phyloP scores from a whole-genome alignment of 495 filamentous ascomycete genomes.

The Penicillium cataractarum region DNA sequence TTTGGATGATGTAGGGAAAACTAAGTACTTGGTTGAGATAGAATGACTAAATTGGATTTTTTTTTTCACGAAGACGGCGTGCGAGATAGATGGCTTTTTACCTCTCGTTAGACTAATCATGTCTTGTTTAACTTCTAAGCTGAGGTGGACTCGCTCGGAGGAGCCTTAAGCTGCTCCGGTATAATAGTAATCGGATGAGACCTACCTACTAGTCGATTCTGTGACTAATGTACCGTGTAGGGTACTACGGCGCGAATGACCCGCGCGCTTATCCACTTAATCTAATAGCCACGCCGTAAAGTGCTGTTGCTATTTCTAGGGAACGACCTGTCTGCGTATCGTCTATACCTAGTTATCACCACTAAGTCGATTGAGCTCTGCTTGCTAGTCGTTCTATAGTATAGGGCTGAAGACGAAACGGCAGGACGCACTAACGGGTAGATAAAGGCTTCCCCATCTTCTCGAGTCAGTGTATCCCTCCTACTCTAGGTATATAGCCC shows the following conservation, averaged over 20 bases:
- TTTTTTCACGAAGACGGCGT: neutral
- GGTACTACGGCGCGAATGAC: neutral
- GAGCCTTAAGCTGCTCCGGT: neutral
- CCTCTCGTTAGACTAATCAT: neutral
- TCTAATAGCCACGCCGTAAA: neutral
- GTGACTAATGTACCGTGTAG: slow-evolving; percentile 1
- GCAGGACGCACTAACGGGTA: slow-evolving; percentile 4
- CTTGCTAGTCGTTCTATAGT: slow-evolving; percentile 4
- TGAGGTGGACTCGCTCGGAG: neutral
- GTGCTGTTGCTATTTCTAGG: slow-evolving; percentile 3
- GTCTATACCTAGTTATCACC: neutral
- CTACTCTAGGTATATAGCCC: neutral
- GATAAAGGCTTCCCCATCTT: slow-evolving; percentile 5
- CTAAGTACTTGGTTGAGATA: too few species aligned
- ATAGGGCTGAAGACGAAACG: slow-evolving; percentile 8
- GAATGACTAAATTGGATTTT: neutral
- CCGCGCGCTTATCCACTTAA: neutral
- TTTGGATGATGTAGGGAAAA: too few species aligned
- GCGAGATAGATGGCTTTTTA: neutral
- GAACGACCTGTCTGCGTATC: neutral
- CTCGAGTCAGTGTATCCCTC: slow-evolving; percentile 1
- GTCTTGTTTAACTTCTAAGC: neutral
- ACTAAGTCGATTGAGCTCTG: slow-evolving; percentile 3
- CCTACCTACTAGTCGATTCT: slow-evolving; percentile 15
- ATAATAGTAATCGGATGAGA: slow-evolving; percentile 15